phyloP scores from a whole-genome alignment of 1,284 basidiomycete species.

The Puccinia coronata region DNA sequence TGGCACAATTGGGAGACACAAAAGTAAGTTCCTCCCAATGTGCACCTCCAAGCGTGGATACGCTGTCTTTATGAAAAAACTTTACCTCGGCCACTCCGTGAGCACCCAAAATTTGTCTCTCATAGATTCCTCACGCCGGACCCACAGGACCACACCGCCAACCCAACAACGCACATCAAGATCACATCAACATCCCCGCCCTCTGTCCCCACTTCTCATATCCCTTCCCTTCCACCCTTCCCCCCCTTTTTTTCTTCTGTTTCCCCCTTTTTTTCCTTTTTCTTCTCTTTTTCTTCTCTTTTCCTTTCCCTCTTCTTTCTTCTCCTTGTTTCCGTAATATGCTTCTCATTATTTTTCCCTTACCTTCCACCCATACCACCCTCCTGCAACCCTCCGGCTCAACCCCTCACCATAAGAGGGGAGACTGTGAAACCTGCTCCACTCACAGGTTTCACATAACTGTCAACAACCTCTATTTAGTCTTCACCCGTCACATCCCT shows the following conservation, averaged over 20 bases:
- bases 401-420: no score
- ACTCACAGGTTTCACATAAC: no score
- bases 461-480: no score
- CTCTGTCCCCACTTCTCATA: not conserved
- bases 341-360: not conserved
- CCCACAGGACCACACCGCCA: not conserved
- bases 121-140: not conserved
- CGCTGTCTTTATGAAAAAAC: not conserved
- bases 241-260: not conserved
- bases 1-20: not conserved
- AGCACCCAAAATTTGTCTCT: not conserved
- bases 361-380: no score
- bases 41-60: not conserved
- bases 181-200: not conserved
- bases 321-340: not conserved
- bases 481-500: no score
- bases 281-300: no score
- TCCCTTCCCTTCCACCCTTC: not conserved
- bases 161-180: not conserved
- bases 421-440: no score
- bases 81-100: constrained; percentile 20
- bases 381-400: no score
- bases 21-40: constrained; percentile 6
- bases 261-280: no score
- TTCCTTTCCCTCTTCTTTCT: not conserved